These are phyloP conservation scores for Discostella stelligeroides DNA, from an alignment of 108 stramenopile species.

Conservation along the genomic window DNA sequence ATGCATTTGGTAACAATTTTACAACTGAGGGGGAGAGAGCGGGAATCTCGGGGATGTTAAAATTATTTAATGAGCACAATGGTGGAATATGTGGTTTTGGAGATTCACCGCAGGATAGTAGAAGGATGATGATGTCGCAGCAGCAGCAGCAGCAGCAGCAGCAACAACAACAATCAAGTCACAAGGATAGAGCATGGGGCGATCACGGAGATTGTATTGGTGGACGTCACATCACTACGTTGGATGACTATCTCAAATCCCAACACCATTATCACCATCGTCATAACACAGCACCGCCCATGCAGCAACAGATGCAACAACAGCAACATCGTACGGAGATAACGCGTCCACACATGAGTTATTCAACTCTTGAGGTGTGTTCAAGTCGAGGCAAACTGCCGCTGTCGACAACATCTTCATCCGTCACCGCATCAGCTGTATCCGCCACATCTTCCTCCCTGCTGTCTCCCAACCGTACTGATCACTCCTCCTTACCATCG, in stretches of 20 bases:
- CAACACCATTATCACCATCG: neutral
- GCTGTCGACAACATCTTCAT: neutral
- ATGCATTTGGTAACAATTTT: neutral
- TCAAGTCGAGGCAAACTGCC: neutral
- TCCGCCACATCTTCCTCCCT: slow-evolving; percentile 3
- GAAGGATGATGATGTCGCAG: neutral
- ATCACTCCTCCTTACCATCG: slow-evolving; percentile 44
- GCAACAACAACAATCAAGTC: neutral
- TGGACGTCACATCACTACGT: neutral
- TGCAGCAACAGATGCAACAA: neutral
- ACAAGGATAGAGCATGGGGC: neutral
- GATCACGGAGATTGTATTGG: neutral
- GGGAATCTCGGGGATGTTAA: neutral
- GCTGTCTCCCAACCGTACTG: slow-evolving; percentile 13
- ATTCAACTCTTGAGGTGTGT: too few relatives aligned
- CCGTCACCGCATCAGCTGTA: neutral
- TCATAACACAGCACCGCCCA: neutral
- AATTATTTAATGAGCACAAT: neutral
- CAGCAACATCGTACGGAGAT: neutral
- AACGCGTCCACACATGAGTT: too few relatives aligned
- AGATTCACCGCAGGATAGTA: neutral
- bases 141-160: slow-evolving; percentile 5
- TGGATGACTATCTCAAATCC: neutral
- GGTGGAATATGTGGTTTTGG: neutral
- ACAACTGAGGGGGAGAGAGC: neutral